phyloP scores from a whole-genome alignment of 176 grass and related monocot species.

The Poa annua region DNA sequence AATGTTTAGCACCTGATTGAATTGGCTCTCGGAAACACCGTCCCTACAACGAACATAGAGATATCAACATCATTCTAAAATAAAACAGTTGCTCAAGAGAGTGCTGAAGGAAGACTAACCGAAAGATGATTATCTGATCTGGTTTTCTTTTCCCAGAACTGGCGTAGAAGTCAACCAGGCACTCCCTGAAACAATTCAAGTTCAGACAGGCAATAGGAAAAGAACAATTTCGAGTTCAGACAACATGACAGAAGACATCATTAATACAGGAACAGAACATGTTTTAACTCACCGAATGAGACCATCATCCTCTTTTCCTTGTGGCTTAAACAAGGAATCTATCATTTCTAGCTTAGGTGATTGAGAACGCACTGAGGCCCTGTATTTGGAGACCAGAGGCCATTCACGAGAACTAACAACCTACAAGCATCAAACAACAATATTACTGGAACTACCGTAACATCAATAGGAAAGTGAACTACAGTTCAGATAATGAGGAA shows the following conservation, averaged over 20 bases:
- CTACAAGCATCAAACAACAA: slow-evolving; percentile 29
- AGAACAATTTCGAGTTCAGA: neutral
- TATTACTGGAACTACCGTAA: no score
- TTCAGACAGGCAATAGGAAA: neutral
- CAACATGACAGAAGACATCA: neutral
- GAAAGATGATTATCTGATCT: slow-evolving; percentile 83
- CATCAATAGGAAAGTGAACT: no score
- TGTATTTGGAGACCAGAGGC: slow-evolving; percentile 87
- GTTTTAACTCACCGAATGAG: slow-evolving; percentile 54
- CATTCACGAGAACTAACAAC: slow-evolving; percentile 90
- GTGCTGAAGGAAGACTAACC: slow-evolving; percentile 35
- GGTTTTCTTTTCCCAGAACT: slow-evolving; percentile 85
- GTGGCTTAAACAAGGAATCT: slow-evolving; percentile 80
- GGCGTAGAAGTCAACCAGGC: slow-evolving; percentile 79
- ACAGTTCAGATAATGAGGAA: neutral
- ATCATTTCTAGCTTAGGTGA: slow-evolving; percentile 89
- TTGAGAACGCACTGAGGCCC: slow-evolving; percentile 83
- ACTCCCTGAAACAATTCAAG: slow-evolving; percentile 52
- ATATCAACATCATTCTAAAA: no score
- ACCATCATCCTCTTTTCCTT: slow-evolving; percentile 59
- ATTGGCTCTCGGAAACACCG: slow-evolving; percentile 90
- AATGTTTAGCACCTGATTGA: slow-evolving; percentile 84
- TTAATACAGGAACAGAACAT: neutral
- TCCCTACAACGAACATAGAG: slow-evolving; percentile 42
- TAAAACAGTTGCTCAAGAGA: neutral